Conservation (phyloP, 768 basidiomycete species). For the Tulasnella sp. region DNA sequence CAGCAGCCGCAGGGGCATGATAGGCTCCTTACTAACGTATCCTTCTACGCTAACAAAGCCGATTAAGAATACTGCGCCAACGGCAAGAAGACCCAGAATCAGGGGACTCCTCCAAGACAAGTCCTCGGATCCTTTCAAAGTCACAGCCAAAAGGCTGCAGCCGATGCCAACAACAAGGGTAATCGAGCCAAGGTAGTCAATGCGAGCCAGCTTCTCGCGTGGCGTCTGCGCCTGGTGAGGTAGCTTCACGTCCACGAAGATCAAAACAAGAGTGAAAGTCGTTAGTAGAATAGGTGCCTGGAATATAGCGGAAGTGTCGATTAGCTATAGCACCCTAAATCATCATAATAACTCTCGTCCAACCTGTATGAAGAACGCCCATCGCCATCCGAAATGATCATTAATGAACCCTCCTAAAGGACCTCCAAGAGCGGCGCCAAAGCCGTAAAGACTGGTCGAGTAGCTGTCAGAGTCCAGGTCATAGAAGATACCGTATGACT, state of each 20-base stretch:
- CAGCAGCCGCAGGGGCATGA: conserved; percentile 79
- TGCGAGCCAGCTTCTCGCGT: conserved; percentile 57
- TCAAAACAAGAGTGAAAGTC: conserved; percentile 57
- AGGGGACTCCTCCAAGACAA: conserved; percentile 64
- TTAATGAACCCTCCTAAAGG: conserved; percentile 41
- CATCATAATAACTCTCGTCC: conserved; percentile 21
- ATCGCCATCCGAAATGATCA: conserved; percentile 77
- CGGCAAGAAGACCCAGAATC: conserved; percentile 53
- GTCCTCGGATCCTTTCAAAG: conserved; percentile 67
- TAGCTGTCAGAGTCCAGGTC: not conserved
- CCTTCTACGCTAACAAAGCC: conserved; percentile 74
- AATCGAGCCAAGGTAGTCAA: conserved; percentile 76
- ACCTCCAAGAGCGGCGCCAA: conserved; percentile 41
- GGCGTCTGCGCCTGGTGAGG: conserved; percentile 53
- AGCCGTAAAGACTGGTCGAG: conserved; percentile 57
- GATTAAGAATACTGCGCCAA: conserved; percentile 43
- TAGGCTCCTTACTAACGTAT: conserved; percentile 67
- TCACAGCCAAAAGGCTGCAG: conserved; percentile 61
- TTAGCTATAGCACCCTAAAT: not conserved
- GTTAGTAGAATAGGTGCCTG: conserved; percentile 70
- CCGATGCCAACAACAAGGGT: conserved; percentile 66
- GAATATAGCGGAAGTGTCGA: not conserved
- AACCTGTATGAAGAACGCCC: conserved; percentile 80
- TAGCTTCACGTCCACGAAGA: conserved; percentile 69
- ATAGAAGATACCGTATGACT: conserved; percentile 21